Percentiles rank a stretch among this genome's conserved stretches.
These are phyloP conservation scores for Phlyctochytrium planicorne DNA, from an alignment of 192 early-diverging fungal species.

Conservation along the genomic window DNA sequence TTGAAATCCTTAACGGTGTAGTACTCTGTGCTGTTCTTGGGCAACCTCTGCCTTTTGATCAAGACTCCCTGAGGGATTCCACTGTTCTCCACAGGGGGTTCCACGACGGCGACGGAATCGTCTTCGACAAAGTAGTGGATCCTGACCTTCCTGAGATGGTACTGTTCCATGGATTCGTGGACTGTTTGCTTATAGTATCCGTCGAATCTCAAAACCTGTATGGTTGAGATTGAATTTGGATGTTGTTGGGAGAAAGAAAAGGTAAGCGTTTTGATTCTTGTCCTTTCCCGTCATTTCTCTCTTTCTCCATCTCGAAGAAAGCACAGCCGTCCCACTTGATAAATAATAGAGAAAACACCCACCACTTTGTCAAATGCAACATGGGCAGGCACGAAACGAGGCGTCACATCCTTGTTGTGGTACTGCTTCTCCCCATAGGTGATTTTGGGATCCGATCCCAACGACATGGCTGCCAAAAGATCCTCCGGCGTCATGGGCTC, in stretches of 20 bases:
- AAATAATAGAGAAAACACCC: slow-evolving; percentile 25
- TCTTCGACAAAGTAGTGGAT: slow-evolving; percentile 65
- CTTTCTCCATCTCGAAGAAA: too few relatives aligned
- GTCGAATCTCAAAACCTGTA: slow-evolving; percentile 58
- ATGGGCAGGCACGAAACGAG: slow-evolving; percentile 54
- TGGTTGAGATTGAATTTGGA: background rate
- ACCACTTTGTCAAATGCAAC: slow-evolving; percentile 67
- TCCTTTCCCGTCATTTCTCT: too few relatives aligned
- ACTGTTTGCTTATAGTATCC: slow-evolving; percentile 67
- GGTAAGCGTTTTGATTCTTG: too few relatives aligned
- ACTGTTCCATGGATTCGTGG: slow-evolving; percentile 60
- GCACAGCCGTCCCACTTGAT: too few relatives aligned
- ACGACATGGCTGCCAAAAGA: slow-evolving; percentile 31
- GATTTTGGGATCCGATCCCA: slow-evolving; percentile 38
- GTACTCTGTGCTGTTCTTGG: slow-evolving; percentile 50
- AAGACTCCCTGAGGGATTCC: slow-evolving; percentile 64
- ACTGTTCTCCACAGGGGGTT: slow-evolving; percentile 61
- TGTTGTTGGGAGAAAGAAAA: background rate
- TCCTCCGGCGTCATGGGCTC: slow-evolving; percentile 26
- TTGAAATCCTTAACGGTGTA: slow-evolving; percentile 58
- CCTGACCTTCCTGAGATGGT: slow-evolving; percentile 56
- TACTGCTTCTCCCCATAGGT: slow-evolving; percentile 48
- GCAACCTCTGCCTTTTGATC: slow-evolving; percentile 62
- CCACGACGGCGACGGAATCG: slow-evolving; percentile 64
- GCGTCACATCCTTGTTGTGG: slow-evolving; percentile 15